Base-by-base conservation (phyloP, 2,329 filamentous ascomycete genomes). In the Alternaria sp. region DNA sequence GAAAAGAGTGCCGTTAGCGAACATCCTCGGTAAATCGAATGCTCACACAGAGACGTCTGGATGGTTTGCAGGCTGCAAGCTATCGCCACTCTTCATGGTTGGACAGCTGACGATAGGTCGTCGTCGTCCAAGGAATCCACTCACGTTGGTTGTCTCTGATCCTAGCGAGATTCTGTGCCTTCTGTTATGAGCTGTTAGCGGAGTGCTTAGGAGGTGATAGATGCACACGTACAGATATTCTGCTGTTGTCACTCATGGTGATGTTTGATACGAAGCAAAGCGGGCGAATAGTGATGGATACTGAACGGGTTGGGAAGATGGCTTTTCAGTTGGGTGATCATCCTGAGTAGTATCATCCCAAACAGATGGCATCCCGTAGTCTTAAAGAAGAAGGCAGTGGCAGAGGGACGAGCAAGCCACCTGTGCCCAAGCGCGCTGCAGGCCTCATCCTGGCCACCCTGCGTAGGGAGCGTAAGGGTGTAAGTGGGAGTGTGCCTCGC, bases 141-240 rank as follows among this genome's bases (percentile, higher is more conserved):
- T 72, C 68, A 79, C 77, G 86, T 76, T 94, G 92, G 72, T 94
- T 94, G 72, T 94, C 90, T 67, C 91, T 87, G 69, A 93, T 90
- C 61, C 91, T 89, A 50, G 87, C 85, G 33, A 84, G 79, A 56
- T 83, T 83, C 57, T 81, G 78, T 37, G 73, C 71, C 63, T 78
- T 79, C 63, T 79, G 67, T 65, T 70, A 44, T 6, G 18, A 20
- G 21, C 28, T 12, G 61, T 73, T 28, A 70, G 62, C 15, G 30
- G 25, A 20, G 46, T 33, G 15, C 21, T 37, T 23, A 26, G 11
- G 21, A 18, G 14, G 11, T 43, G 51, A 21, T 49, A 53, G n/a
- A 12, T 45, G 54, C 30, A 49, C 21, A 14, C 56, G 50, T 49
- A 75, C 75, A 63, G 71, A 71, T 61, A 64, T 37, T 41, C 72